Evolutionary conservation across 352 stramenopile species (phyloP).

Genomic region (Phytopythium litorale): DNA sequence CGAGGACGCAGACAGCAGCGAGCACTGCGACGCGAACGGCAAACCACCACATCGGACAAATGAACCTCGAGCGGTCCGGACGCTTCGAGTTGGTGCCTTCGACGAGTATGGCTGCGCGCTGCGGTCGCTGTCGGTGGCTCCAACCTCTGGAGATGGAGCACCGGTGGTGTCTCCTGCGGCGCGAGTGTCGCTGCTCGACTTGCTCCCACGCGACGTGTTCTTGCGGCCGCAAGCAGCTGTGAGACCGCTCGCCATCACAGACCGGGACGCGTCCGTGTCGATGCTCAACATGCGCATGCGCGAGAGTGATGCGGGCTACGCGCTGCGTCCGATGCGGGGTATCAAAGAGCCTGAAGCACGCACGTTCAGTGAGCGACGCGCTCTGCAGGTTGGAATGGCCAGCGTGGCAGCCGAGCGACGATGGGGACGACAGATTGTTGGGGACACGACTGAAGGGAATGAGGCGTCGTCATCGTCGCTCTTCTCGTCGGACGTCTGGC

Average conservation of each 20-base stretch:
- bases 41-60: conserved; percentile 41
- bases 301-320: conserved; percentile 49
- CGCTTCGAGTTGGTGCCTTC: background rate
- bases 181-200: conserved; percentile 31
- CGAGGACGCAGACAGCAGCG: conserved; percentile 16
- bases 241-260: conserved; percentile 35
- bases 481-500: conserved; percentile 19
- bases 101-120: conserved; percentile 4
- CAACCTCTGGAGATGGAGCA: background rate
- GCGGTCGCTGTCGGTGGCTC: background rate
- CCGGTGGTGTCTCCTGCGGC: background rate
- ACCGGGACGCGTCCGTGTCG: conserved; percentile 10
- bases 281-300: conserved; percentile 6
- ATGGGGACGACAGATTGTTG: background rate
- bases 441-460: background rate
- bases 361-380: conserved; percentile 28
- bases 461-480: conserved; percentile 6
- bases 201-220: conserved; percentile 47
- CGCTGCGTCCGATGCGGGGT: conserved; percentile 43
- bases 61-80: conserved; percentile 19
- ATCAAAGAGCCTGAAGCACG: conserved; percentile 35
- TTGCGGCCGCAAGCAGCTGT: conserved; percentile 44
- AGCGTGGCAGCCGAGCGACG: conserved; percentile 23
- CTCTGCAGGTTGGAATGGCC: conserved; percentile 35
- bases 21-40: conserved; percentile 21